Base-by-base conservation (phyloP, 73 alveolate genomes). In the Blepharisma stoltei region DNA sequence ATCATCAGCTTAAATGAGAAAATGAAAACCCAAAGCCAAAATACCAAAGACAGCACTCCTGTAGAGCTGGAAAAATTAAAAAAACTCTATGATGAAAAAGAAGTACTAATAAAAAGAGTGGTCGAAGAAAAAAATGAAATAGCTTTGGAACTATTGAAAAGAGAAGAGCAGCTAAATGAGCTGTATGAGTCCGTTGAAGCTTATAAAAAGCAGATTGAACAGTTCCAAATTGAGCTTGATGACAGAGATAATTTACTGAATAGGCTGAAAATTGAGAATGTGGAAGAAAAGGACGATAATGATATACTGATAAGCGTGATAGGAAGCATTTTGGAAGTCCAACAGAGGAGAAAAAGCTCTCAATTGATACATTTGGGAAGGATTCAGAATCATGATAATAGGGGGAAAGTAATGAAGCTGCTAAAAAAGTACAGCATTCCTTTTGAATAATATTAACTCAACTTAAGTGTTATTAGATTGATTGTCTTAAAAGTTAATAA, bases 371-470 rank as follows among this genome's bases (percentile, higher is more conserved):
- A 52, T 52, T 14, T 52, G n/a, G 66, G 66, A 2, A 11, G 66
- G 23, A 52, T 52, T 52, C 66, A 52, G 23, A 52, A 52, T 20
- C 66, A 52, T 52, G 66, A 52, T 52, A 52, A 52, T 52, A 52
- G 66, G 66, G 23, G 27, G 3, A 52, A 52, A 52, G 66, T 52
- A 20, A 20, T 20, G n/a, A 52, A 52, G 23, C 4, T 52, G 3
- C 23, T 52, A 14, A 52, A 52, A 52, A 52, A 52, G 4, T 52
- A 14, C 66, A 20, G 66, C 66, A 52, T 52, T 52, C 66, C 66
- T 20, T 52, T 14, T 52, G 66, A 52, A 52, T 52, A 52, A 52
- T 14, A 11, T 52, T 52, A 52, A 52, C 4, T 52, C 23, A 14
- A 52, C 66, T 52, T 32, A 32, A 32, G 0, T 32, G 41, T 1